Percentiles rank a stretch among this genome's conserved stretches.
Conservation (phyloP, 176 grass and related monocot genomes). For the Cenchrus americanus region DNA sequence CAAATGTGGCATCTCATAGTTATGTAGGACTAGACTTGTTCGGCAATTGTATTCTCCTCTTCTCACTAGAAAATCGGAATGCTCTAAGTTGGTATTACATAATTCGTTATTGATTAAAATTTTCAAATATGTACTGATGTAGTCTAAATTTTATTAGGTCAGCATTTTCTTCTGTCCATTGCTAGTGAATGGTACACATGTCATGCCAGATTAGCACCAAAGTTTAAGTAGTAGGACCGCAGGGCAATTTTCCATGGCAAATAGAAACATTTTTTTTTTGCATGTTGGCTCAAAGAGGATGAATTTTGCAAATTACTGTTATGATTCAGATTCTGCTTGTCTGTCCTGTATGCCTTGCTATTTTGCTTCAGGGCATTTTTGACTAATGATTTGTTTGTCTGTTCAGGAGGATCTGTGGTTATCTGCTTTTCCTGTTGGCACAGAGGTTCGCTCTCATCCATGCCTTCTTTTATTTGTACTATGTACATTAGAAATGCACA, state of each 20-base stretch:
- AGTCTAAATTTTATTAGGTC: not conserved
- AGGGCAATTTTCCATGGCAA: too few relatives aligned
- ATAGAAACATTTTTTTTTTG: not conserved
- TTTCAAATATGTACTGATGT: too few relatives aligned
- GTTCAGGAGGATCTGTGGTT: slow-evolving; percentile 80
- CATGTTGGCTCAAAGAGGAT: not conserved
- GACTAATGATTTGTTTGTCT: slow-evolving; percentile 26
- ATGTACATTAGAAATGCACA: not conserved
- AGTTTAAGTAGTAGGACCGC: not conserved
- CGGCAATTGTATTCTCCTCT: not conserved
- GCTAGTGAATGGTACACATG: not conserved
- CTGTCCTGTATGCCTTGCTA: not conserved
- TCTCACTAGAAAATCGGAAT: not conserved
- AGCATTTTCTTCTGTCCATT: not conserved
- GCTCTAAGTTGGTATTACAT: not conserved
- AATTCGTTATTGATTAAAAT: not conserved
- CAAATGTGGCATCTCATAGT: not conserved
- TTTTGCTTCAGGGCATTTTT: not conserved
- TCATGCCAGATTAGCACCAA: not conserved
- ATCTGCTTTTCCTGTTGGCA: slow-evolving; percentile 77
- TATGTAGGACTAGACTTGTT: not conserved
- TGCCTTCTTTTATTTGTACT: slow-evolving; percentile 1
- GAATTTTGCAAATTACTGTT: not conserved
- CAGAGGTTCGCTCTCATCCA: slow-evolving; percentile 54
- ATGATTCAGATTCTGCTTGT: not conserved